Base-by-base conservation (phyloP, 805 yeast genomes). In the Candida patagonica region DNA sequence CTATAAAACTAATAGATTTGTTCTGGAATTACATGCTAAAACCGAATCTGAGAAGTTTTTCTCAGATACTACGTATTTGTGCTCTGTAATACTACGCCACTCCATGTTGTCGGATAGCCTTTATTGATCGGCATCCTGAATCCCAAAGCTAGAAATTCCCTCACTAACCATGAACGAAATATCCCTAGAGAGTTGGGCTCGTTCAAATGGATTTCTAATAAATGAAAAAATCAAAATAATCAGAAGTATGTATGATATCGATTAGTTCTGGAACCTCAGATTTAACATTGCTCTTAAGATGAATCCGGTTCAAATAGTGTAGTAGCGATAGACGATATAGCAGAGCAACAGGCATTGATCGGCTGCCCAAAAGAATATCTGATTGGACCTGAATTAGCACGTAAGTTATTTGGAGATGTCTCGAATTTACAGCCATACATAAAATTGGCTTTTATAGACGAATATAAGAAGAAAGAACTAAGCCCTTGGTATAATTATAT, bases 401-500 rank as follows among this genome's bases (percentile, higher is more conserved):
- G 23, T 15, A 32, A 38, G 37, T 32, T 40, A 24, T 52, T 42
- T 35, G 48, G 43, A 16, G 27, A 32, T 20, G 8, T 27, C 27
- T 7, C 17, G 3, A 20, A 33, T 15, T 10, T 30, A 16, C 50
- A 46, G 30, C 30, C 36, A 4, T 37, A 21, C 15, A 35, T 45
- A 17, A 52, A 52, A 35, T 26, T 50, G 30, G 43, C 46, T 2
- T 37, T 52, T 9, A 29, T 49, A 8, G 43, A 42, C 21, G 49
- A 52, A 37, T 31, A n/a, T 5, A 30, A 24, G 8, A 34, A 24
- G 12, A 49, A 47, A 4, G 34, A 37, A 2, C 19, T 37, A 60
- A 61, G 61, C 39, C 29, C 43, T 16, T 61, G 60, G 61, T 29
- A 31, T 2, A 71, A 76, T 2, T 78, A 77, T 47, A 53, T 78